Conservation (phyloP, 306 rosid genomes). For the Vigna hirtella region DNA sequence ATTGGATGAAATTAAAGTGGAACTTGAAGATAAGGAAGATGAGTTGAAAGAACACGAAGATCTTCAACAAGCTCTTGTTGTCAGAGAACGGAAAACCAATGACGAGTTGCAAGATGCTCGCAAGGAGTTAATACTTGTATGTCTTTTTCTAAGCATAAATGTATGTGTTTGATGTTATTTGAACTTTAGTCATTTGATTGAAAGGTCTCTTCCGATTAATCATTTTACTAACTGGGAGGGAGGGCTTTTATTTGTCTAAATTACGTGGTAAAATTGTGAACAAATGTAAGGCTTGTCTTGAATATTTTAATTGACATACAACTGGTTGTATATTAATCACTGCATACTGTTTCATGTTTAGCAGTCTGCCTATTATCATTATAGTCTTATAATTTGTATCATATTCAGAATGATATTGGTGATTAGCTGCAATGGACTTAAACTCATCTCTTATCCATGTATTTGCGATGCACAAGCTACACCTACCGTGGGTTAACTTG, state of each 20-base stretch:
- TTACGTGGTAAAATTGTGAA: neutral
- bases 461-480: neutral
- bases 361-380: neutral
- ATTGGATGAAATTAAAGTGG: slow-evolving; percentile 52
- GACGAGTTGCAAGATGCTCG: slow-evolving; percentile 90
- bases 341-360: slow-evolving; percentile 4
- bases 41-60: slow-evolving; percentile 49
- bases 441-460: neutral
- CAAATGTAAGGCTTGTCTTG: neutral
- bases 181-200: slow-evolving; percentile 1
- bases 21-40: slow-evolving; percentile 68
- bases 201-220: slow-evolving; percentile 16
- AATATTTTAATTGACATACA: slow-evolving; percentile 12
- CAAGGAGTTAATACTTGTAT: slow-evolving; percentile 68
- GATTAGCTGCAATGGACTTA: slow-evolving; percentile 16
- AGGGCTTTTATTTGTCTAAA: neutral
- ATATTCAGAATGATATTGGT: neutral
- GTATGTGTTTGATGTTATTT: neutral
- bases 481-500: slow-evolving; percentile 8
- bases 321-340: too few relatives aligned
- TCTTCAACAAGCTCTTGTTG: slow-evolving; percentile 55
- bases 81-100: slow-evolving; percentile 70
- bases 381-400: slow-evolving; percentile 13
- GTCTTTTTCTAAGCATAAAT: neutral
- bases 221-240: neutral